Percentiles rank a stretch among this genome's conserved stretches.
Evolutionary conservation across 768 basidiomycete species (phyloP).

Genomic region (Lentinula edodes): DNA sequence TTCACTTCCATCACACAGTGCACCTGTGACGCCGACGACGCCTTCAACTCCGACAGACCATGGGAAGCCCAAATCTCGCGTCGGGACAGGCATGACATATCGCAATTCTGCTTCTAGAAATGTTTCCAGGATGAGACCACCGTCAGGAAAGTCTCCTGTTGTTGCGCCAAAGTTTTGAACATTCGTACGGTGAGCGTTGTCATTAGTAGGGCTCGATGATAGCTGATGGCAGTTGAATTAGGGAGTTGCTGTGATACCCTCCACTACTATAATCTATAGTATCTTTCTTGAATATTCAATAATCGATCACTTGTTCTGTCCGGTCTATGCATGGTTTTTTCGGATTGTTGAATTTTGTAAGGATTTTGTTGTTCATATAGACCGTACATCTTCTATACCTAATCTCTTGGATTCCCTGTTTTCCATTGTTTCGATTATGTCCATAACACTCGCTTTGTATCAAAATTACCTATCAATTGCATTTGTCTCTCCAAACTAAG

Average conservation of each 20-base stretch:
- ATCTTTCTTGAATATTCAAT: not conserved
- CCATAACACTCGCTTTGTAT: not conserved
- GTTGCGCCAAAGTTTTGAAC: not conserved
- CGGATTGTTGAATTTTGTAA: not conserved
- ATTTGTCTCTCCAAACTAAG: too few species aligned
- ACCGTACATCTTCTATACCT: not conserved
- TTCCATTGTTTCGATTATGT: not conserved
- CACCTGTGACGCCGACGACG: not conserved
- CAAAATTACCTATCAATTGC: not conserved
- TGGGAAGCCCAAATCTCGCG: constrained; percentile 45
- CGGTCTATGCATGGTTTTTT: not conserved
- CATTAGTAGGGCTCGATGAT: too few species aligned
- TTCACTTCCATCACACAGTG: constrained; percentile 2
- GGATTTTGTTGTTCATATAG: not conserved
- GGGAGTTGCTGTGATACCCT: not conserved
- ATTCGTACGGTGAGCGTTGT: not conserved
- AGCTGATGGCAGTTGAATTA: not conserved
- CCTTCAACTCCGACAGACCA: constrained; percentile 1
- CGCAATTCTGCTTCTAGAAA: constrained; percentile 22
- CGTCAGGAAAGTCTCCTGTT: not conserved
- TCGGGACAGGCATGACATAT: constrained; percentile 69
- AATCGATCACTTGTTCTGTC: not conserved
- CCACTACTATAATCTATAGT: not conserved
- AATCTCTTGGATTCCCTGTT: not conserved
- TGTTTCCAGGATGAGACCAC: not conserved